Conservation (phyloP, 2,329 filamentous ascomycete species). For the Cytospora piceicola region DNA sequence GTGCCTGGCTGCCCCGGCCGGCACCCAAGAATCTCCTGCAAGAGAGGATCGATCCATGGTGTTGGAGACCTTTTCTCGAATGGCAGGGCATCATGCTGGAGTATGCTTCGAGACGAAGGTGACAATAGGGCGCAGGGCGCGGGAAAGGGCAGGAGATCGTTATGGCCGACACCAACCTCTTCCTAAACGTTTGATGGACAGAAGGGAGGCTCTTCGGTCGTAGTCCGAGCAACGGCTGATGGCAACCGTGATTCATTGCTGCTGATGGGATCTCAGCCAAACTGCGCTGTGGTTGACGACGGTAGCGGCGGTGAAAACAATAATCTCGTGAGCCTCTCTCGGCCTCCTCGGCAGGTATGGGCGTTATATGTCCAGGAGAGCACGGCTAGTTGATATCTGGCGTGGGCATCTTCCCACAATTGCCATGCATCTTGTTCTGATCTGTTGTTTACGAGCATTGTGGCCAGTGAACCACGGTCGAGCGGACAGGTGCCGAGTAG, state of each 20-base stretch:
- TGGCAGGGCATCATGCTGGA: conserved; percentile 11
- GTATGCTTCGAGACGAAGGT: not conserved
- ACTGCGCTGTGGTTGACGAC: not conserved
- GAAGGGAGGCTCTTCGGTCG: not conserved
- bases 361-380: not conserved
- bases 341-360: not conserved
- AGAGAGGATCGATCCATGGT: conserved; percentile 19
- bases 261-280: not conserved
- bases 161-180: not conserved
- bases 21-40: conserved; percentile 12
- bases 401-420: conserved; percentile 21
- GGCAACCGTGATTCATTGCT: not conserved
- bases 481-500: conserved; percentile 22
- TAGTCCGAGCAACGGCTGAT: not conserved
- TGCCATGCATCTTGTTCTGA: conserved; percentile 14
- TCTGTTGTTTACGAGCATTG: conserved; percentile 1
- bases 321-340: not conserved
- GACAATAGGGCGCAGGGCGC: conserved; percentile 13
- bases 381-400: not conserved
- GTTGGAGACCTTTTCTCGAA: conserved; percentile 20
- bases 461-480: not conserved
- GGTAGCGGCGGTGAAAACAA: not conserved
- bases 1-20: conserved; percentile 8
- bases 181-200: not conserved
- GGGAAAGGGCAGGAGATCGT: not conserved